A percentile compares a stretch with the other conserved stretches of the same genome.
Conservation (phyloP, 176 grass and related monocot species). For the Rhynchospora tenuis region DNA sequence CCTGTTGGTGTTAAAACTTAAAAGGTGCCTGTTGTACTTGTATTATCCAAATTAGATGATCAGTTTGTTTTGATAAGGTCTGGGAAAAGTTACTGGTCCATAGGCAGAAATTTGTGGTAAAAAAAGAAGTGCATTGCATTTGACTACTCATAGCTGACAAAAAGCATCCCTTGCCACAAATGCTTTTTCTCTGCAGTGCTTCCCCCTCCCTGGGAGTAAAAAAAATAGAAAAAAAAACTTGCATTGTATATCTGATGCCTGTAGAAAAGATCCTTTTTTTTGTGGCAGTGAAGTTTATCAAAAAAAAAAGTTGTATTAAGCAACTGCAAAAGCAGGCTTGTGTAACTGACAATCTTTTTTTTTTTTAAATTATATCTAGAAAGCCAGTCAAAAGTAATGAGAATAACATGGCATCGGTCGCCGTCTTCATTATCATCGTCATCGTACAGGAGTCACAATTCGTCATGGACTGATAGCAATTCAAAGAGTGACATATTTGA, state of each 20-base stretch:
- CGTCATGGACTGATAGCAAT: constrained; percentile 62
- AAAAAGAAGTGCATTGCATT: constrained; percentile 44
- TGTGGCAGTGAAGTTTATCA: background rate
- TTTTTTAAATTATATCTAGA: constrained; percentile 38
- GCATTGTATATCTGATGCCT: background rate
- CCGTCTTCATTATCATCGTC: constrained; percentile 76
- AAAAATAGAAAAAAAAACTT: background rate
- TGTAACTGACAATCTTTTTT: constrained; percentile 1
- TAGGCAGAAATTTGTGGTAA: constrained; percentile 34
- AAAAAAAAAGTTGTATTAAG: constrained; percentile 19
- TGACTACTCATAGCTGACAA: constrained; percentile 55
- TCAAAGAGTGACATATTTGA: constrained; percentile 66
- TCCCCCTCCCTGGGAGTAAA: background rate
- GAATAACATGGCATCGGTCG: constrained; percentile 82
- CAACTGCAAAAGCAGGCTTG: constrained; percentile 21
- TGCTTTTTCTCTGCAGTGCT: constrained; percentile 31
- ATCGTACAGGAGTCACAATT: constrained; percentile 57
- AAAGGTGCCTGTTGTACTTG: background rate
- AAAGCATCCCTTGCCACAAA: constrained; percentile 29
- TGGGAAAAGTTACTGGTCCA: constrained; percentile 29
- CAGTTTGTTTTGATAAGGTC: background rate
- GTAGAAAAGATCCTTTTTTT: background rate
- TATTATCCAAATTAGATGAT: constrained; percentile 16
- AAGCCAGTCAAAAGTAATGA: constrained; percentile 79
- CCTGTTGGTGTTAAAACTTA: background rate